Conservation (phyloP, 2,329 filamentous ascomycete genomes). For the Tolypocladium ophioglossoides region DNA sequence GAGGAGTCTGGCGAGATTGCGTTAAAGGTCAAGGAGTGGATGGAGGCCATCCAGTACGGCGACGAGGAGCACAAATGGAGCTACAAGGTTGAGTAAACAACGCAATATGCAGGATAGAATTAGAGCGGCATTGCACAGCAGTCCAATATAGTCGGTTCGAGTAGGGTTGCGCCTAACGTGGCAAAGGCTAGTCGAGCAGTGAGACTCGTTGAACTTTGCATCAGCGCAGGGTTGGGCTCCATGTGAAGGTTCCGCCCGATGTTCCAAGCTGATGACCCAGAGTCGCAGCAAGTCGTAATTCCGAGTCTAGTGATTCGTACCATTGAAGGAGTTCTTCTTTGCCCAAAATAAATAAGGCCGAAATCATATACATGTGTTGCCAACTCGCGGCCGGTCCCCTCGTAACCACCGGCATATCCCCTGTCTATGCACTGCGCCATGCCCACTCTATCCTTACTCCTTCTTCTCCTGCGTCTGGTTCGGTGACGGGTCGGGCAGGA, state of each 20-base stretch:
- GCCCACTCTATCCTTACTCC: slow-evolving; percentile 16
- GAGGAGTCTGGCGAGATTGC: slow-evolving; percentile 86
- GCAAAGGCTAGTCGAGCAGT: neutral
- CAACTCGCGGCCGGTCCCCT: neutral
- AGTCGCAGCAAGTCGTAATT: neutral
- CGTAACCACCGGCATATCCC: neutral
- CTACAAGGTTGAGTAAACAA: slow-evolving; percentile 31
- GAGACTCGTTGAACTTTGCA: too few relatives aligned
- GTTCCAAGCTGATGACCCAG: too few relatives aligned
- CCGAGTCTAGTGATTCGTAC: slow-evolving; percentile 19
- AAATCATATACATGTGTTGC: slow-evolving; percentile 21
- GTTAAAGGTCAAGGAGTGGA: slow-evolving; percentile 87
- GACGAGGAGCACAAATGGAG: slow-evolving; percentile 91
- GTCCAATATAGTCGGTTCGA: neutral
- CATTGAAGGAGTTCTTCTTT: slow-evolving; percentile 18
- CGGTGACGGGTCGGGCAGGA: slow-evolving; percentile 64
- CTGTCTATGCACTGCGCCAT: slow-evolving; percentile 1
- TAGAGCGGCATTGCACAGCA: neutral
- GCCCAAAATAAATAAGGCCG: slow-evolving; percentile 11
- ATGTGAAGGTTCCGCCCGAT: too few relatives aligned
- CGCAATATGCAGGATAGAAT: neutral
- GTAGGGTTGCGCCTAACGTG: too few relatives aligned
- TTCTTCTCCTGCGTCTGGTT: slow-evolving; percentile 41
- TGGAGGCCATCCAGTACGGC: slow-evolving; percentile 90
- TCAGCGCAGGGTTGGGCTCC: too few relatives aligned